phyloP scores from a whole-genome alignment of 1,284 basidiomycete species.

The Phlebopus sp. region DNA sequence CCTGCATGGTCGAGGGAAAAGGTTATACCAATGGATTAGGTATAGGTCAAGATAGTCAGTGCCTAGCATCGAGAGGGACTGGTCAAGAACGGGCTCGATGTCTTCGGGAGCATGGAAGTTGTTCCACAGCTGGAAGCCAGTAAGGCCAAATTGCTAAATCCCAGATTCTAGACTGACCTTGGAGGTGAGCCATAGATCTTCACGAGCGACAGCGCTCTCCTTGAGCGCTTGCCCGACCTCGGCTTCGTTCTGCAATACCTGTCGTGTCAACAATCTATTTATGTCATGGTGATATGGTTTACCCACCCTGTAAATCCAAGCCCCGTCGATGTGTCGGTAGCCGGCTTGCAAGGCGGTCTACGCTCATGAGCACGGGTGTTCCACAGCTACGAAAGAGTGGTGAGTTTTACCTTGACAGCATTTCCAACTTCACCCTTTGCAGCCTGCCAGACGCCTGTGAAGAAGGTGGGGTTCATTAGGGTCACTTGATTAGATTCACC shows the following conservation, averaged over 20 bases:
- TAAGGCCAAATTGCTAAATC: not conserved
- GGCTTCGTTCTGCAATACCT: conserved; percentile 58
- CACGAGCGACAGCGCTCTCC: conserved; percentile 53
- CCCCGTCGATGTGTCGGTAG: conserved; percentile 77
- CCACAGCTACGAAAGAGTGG: not conserved
- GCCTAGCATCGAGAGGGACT: conserved; percentile 63
- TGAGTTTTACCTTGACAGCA: conserved; percentile 50
- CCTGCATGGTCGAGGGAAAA: not conserved
- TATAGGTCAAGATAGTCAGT: conserved; percentile 80
- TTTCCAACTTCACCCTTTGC: conserved; percentile 49
- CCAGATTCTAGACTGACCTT: conserved; percentile 32
- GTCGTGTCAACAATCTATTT: conserved; percentile 6
- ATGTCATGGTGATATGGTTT: not conserved
- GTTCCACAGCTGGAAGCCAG: conserved; percentile 59
- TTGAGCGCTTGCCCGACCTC: conserved; percentile 74
- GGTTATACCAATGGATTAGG: conserved; percentile 77
- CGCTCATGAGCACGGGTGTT: not conserved
- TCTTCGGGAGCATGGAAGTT: conserved; percentile 62
- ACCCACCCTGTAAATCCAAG: conserved; percentile 61
- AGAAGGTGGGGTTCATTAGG: conserved; percentile 3
- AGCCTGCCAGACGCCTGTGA: conserved; percentile 62
- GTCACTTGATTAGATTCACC: not conserved
- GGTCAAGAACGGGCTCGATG: conserved; percentile 66
- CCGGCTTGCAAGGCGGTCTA: conserved; percentile 55
- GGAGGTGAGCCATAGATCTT: conserved; percentile 67